Base-by-base conservation (phyloP, 495 filamentous ascomycete species). In the Podospora comata region DNA sequence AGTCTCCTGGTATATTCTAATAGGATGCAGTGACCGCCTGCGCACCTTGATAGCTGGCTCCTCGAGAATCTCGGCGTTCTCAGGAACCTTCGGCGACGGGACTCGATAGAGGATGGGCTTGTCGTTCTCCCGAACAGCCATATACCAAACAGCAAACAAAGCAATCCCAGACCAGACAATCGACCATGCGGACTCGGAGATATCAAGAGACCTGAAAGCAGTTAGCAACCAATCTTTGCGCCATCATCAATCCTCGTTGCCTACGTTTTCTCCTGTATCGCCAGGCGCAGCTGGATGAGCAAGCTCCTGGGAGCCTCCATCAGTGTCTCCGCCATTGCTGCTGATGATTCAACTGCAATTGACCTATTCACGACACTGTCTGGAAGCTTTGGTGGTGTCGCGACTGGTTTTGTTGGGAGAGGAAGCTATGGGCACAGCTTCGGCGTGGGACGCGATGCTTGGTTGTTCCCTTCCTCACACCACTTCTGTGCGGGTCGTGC, bases 31-130 rank as follows among this genome's bases (percentile, higher is more conserved):
- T 44, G 57, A 32, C 5, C 48, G 55, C n/a, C 23, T 13, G 65
- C 67, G 61, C 62, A 83, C 82, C 71, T 84, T 87, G 66, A 89
- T 82, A 13, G 75, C 76, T 0, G 87, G 85, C 16, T 89, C 76
- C 18, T 91, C 86, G 68, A 96, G 86, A 5, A 88, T 82, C 73
- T 86, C 84, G 11, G 85, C 84, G 6, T 84, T 78, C 78, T 80
- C 79, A 19, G 79, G 78, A 7, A 71, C 55, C 69, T 78, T 79
- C 15, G 80, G 81, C 15, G 74, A 63, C 7, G 79, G 74, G 19
- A 84, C 75, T 18, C 65, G 72, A 73, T 84, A 84, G 6, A 70
- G 75, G 19, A 78, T 74, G 7, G 83, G 79, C 60, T 66, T 69
- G 62, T 77, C 77, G 61, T 74, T 73, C 59, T 73, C 71, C 1